Percentiles rank a stretch among this genome's conserved stretches.
These are phyloP conservation scores for Salinomyces thailandicus DNA, from an alignment of 2,329 filamentous ascomycete species.

Conservation along the genomic window DNA sequence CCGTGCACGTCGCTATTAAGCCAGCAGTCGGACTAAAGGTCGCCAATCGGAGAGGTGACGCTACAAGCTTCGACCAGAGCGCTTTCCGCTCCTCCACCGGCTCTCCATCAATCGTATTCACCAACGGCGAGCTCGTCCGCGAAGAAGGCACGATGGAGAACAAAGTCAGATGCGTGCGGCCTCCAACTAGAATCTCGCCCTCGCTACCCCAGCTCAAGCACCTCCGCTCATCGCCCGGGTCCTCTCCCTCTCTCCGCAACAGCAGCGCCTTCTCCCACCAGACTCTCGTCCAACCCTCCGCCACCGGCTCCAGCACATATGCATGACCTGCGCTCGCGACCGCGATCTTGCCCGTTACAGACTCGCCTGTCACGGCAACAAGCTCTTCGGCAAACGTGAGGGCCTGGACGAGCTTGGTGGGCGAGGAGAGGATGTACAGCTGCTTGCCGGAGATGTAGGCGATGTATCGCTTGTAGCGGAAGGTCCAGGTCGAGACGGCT, in stretches of 20 bases:
- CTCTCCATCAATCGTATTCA: slow-evolving; percentile 19
- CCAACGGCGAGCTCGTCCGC: slow-evolving; percentile 15
- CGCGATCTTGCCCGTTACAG: slow-evolving; percentile 74
- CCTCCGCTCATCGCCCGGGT: slow-evolving; percentile 38
- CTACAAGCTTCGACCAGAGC: slow-evolving; percentile 65
- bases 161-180: slow-evolving; percentile 54
- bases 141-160: slow-evolving; percentile 45
- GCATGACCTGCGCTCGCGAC: slow-evolving; percentile 56
- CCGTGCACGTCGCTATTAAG: slow-evolving; percentile 71
- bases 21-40: slow-evolving; percentile 76
- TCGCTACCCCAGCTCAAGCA: slow-evolving; percentile 78
- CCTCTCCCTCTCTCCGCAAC: slow-evolving; percentile 39
- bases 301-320: slow-evolving; percentile 68
- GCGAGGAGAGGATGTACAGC: slow-evolving; percentile 68
- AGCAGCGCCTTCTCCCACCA: slow-evolving; percentile 53
- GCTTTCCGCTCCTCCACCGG: slow-evolving; percentile 35
- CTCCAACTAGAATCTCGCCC: slow-evolving; percentile 75
- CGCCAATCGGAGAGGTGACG: slow-evolving; percentile 63
- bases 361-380: slow-evolving; percentile 70
- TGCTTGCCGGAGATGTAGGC: slow-evolving; percentile 85
- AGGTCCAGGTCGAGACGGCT: slow-evolving; percentile 62
- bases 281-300: slow-evolving; percentile 66
- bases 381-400: slow-evolving; percentile 51
- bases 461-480: slow-evolving; percentile 61
- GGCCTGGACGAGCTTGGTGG: slow-evolving; percentile 71